These are phyloP conservation scores for Cytospora paraplurivora DNA, from an alignment of 2,329 filamentous ascomycete species.

Conservation along the genomic window DNA sequence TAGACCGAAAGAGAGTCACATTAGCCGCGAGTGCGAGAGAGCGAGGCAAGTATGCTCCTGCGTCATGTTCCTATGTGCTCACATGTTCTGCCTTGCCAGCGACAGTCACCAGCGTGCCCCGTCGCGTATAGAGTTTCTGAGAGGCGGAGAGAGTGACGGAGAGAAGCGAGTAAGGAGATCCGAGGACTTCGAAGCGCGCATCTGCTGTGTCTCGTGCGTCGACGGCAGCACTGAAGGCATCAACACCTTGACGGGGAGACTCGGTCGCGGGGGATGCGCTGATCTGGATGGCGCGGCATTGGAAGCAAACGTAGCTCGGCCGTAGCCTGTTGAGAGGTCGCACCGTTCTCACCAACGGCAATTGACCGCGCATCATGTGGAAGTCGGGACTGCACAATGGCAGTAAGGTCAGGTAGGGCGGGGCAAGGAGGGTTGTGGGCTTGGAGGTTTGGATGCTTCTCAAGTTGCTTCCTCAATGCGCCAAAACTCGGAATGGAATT, in stretches of 20 bases:
- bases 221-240: constrained; percentile 57
- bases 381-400: constrained; percentile 17
- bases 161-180: constrained; percentile 88
- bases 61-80: constrained; percentile 33
- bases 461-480: constrained; percentile 2
- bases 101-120: constrained; percentile 87
- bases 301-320: constrained; percentile 50
- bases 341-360: constrained; percentile 42
- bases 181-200: constrained; percentile 91
- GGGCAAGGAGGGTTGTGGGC: constrained; percentile 11
- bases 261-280: constrained; percentile 62
- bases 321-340: constrained; percentile 32
- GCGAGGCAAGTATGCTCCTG: too few relatives aligned
- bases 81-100: constrained; percentile 92
- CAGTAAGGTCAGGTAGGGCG: not conserved
- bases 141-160: constrained; percentile 92
- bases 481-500: constrained; percentile 25
- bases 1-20: not conserved
- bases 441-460: not conserved
- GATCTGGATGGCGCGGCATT: constrained; percentile 65
- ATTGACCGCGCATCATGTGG: constrained; percentile 47
- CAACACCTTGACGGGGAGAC: constrained; percentile 50
- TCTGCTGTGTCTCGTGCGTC: constrained; percentile 60
- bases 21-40: constrained; percentile 13
- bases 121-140: constrained; percentile 87